Evolutionary conservation across 768 basidiomycete species (phyloP).

Genomic region (Galerina sulciceps): DNA sequence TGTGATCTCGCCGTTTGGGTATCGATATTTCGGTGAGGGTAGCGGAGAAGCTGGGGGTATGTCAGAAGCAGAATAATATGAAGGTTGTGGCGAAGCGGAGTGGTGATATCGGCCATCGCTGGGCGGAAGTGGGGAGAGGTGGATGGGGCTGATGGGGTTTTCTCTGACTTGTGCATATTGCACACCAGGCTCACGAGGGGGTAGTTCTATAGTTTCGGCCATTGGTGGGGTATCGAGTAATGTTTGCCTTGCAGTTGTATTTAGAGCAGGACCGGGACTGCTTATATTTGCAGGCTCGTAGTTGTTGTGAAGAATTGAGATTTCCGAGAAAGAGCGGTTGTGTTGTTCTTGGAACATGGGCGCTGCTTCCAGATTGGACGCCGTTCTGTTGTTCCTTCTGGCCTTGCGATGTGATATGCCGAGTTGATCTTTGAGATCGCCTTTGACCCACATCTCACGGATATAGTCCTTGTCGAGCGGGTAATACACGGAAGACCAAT

Average conservation of each 20-base stretch:
- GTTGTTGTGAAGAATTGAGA: slow-evolving; percentile 40
- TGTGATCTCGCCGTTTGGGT: slow-evolving; percentile 49
- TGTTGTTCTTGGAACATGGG: slow-evolving; percentile 76
- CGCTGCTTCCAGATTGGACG: slow-evolving; percentile 56
- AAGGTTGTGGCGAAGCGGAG: slow-evolving; percentile 45
- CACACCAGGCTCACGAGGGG: slow-evolving; percentile 26
- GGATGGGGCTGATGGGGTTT: slow-evolving; percentile 21
- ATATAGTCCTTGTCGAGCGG: slow-evolving; percentile 91
- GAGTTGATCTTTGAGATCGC: slow-evolving; percentile 81
- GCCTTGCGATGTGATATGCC: slow-evolving; percentile 70
- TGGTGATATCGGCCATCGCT: slow-evolving; percentile 20
- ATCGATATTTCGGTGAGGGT: slow-evolving; percentile 53
- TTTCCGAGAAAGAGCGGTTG: slow-evolving; percentile 66
- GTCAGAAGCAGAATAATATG: slow-evolving; percentile 75
- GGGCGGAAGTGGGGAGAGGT: slow-evolving; percentile 30
- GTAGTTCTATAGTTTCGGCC: slow-evolving; percentile 33
- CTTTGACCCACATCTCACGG: slow-evolving; percentile 88
- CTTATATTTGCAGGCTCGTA: slow-evolving; percentile 53
- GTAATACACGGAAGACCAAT: slow-evolving; percentile 65
- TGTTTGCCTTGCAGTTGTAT: slow-evolving; percentile 38
- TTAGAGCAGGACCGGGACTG: slow-evolving; percentile 34
- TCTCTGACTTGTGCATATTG: slow-evolving; percentile 29
- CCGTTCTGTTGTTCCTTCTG: slow-evolving; percentile 41
- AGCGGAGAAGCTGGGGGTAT: slow-evolving; percentile 66
- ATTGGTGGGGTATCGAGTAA: slow-evolving; percentile 52